Percentiles rank a stretch among this genome's conserved stretches.
phyloP scores from a whole-genome alignment of 805 yeast species.

The Isabelozyma rhagii region DNA sequence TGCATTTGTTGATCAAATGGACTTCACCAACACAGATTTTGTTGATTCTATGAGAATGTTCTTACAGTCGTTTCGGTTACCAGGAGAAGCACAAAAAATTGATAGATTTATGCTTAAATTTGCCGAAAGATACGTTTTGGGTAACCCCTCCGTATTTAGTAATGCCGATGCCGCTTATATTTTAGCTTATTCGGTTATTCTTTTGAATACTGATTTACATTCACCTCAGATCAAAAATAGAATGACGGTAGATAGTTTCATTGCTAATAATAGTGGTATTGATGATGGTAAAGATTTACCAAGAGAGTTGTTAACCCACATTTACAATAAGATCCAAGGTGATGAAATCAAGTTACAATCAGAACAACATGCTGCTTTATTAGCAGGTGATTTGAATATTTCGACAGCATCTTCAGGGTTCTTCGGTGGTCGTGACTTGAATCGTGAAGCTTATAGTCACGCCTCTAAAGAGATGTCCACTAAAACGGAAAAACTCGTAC shows the following conservation, averaged over 20 bases:
- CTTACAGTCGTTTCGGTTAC: conserved; percentile 85
- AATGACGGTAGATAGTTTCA: conserved; percentile 86
- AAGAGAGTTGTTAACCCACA: conserved; percentile 60
- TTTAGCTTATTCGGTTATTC: conserved; percentile 83
- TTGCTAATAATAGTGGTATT: conserved; percentile 84
- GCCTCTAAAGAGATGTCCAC: conserved; percentile 90
- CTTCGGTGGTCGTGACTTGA: conserved; percentile 65
- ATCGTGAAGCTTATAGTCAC: conserved; percentile 82
- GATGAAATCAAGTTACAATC: conserved; percentile 89
- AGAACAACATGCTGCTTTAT: conserved; percentile 89
- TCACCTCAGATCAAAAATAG: conserved; percentile 79
- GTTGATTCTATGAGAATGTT: conserved; percentile 84
- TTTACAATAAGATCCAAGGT: conserved; percentile 72
- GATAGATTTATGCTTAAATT: conserved; percentile 96
- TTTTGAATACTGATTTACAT: conserved; percentile 94
- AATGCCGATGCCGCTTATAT: conserved; percentile 94
- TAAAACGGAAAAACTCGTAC: conserved; percentile 83
- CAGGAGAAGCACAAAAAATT: conserved; percentile 98
- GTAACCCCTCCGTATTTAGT: conserved; percentile 83
- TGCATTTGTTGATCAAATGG: conserved; percentile 85
- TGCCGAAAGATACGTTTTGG: conserved; percentile 87
- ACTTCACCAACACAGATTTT: conserved; percentile 64
- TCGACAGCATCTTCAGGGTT: conserved; percentile 42
- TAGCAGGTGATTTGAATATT: conserved; percentile 54
- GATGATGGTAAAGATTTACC: conserved; percentile 88